These are phyloP conservation scores for Sarcomyxa edulis DNA, from an alignment of 768 basidiomycete species.

Conservation along the genomic window DNA sequence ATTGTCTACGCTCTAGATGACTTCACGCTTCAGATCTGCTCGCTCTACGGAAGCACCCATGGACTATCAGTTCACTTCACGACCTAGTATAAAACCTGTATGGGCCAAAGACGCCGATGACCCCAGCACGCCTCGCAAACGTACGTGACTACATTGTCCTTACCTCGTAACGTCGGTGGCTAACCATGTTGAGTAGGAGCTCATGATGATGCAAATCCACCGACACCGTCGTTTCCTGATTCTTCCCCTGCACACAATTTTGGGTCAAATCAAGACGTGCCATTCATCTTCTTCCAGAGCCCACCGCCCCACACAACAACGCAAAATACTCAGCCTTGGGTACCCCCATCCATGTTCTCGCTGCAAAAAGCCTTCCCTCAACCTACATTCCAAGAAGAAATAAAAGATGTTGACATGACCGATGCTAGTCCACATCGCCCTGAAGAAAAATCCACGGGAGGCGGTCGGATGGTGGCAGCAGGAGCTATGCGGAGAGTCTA, in stretches of 20 bases:
- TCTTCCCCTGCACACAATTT: slow-evolving; percentile 45
- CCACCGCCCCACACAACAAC: slow-evolving; percentile 37
- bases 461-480: slow-evolving; percentile 48
- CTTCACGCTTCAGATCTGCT: slow-evolving; percentile 15
- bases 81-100: slow-evolving; percentile 51
- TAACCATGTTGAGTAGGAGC: slow-evolving; percentile 23
- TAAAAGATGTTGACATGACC: slow-evolving; percentile 71
- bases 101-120: slow-evolving; percentile 48
- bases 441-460: slow-evolving; percentile 32
- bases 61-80: slow-evolving; percentile 84
- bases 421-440: slow-evolving; percentile 58
- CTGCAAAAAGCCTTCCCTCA: slow-evolving; percentile 55
- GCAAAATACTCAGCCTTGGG: slow-evolving; percentile 57
- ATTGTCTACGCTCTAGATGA: too few species aligned
- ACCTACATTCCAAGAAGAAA: slow-evolving; percentile 33
- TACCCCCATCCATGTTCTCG: slow-evolving; percentile 56
- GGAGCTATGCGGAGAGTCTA: slow-evolving; percentile 66
- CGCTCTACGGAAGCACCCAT: slow-evolving; percentile 81
- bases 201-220: slow-evolving; percentile 36
- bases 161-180: slow-evolving; percentile 4
- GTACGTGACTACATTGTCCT: slow-evolving; percentile 34
- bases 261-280: slow-evolving; percentile 61
- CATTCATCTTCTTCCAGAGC: slow-evolving; percentile 60
- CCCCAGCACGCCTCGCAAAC: slow-evolving; percentile 58
- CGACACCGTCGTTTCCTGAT: slow-evolving; percentile 32